A percentile compares a stretch with the other conserved stretches of the same genome.
These are phyloP conservation scores for Drosera capensis DNA, from an alignment of 148 eudicot species.

Conservation along the genomic window DNA sequence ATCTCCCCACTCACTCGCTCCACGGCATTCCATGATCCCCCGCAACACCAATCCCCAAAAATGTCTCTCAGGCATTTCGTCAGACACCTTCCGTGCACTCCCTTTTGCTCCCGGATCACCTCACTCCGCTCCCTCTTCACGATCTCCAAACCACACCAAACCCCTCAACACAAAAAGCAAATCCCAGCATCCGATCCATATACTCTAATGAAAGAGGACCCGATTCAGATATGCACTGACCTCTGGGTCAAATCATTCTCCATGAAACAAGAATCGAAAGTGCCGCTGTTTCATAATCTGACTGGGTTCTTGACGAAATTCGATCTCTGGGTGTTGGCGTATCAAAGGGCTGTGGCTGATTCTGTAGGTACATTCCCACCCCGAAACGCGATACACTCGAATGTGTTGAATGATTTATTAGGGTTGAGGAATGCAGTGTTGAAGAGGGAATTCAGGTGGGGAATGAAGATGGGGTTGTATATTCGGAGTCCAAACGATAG, in stretches of 20 bases:
- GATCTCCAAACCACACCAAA: slow-evolving; percentile 6
- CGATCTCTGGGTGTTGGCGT: slow-evolving; percentile 79
- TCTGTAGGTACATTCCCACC: slow-evolving; percentile 57
- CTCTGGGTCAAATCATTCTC: slow-evolving; percentile 59
- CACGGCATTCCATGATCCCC: no score
- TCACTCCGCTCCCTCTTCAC: slow-evolving; percentile 15
- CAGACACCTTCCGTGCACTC: slow-evolving; percentile 45
- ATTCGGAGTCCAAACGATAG: slow-evolving; percentile 38
- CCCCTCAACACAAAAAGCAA: slow-evolving; percentile 7
- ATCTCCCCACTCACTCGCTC: no score
- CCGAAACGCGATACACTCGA: slow-evolving; percentile 29
- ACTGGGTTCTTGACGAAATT: slow-evolving; percentile 68
- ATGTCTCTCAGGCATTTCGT: slow-evolving; percentile 38
- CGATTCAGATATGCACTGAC: slow-evolving; percentile 46
- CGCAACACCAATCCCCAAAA: no score
- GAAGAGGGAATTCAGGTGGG: slow-evolving; percentile 38
- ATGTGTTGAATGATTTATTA: slow-evolving; percentile 30
- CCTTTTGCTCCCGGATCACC: slow-evolving; percentile 9
- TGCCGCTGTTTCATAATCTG: slow-evolving; percentile 38
- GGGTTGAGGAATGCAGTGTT: slow-evolving; percentile 62
- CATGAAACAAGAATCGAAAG: slow-evolving; percentile 12
- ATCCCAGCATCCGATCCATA: slow-evolving; percentile 32
- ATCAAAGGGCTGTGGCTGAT: slow-evolving; percentile 74
- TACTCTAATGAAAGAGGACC: slow-evolving; percentile 53
- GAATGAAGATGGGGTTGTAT: slow-evolving; percentile 20